Conservation (phyloP, 75 land plant genomes). For the Pinus taeda region DNA sequence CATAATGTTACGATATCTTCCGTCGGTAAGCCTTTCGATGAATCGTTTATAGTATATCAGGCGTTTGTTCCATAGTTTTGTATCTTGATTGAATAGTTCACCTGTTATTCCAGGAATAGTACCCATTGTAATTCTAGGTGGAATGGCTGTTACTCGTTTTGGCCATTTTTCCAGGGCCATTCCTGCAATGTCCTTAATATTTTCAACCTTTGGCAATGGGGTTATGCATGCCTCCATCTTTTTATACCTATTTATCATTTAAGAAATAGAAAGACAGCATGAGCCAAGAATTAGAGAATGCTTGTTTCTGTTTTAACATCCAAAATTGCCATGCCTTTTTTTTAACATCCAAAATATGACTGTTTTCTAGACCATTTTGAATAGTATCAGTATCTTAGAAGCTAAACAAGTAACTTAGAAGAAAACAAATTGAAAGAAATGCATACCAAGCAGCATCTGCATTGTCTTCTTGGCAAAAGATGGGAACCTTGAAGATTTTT, state of each 20-base stretch:
- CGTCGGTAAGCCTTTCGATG: constrained; percentile 25
- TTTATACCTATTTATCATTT: constrained; percentile 26
- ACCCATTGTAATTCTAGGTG: constrained; percentile 62
- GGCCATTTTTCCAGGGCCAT: constrained; percentile 71
- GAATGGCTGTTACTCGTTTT: constrained; percentile 61
- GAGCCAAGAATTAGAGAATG: constrained; percentile 29
- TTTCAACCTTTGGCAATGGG: constrained; percentile 30
- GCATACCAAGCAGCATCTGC: constrained; percentile 44
- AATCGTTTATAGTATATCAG: constrained; percentile 52
- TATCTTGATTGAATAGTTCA: constrained; percentile 45
- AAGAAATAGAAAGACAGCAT: not conserved
- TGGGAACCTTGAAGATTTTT: constrained; percentile 13
- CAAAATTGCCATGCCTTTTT: constrained; percentile 7
- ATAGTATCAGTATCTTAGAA: not conserved
- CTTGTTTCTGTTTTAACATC: not conserved
- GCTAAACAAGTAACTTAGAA: not conserved
- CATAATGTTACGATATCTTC: constrained; percentile 69
- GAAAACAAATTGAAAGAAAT: not conserved
- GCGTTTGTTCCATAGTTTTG: constrained; percentile 67
- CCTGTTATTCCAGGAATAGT: constrained; percentile 41
- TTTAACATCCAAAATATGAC: constrained; percentile 21
- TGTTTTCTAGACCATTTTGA: not conserved
- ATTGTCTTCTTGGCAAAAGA: constrained; percentile 31
- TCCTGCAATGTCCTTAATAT: constrained; percentile 52
- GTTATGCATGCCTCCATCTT: constrained; percentile 51